phyloP scores from a whole-genome alignment of 2,329 filamentous ascomycete species.

The Apiospora koreana region DNA sequence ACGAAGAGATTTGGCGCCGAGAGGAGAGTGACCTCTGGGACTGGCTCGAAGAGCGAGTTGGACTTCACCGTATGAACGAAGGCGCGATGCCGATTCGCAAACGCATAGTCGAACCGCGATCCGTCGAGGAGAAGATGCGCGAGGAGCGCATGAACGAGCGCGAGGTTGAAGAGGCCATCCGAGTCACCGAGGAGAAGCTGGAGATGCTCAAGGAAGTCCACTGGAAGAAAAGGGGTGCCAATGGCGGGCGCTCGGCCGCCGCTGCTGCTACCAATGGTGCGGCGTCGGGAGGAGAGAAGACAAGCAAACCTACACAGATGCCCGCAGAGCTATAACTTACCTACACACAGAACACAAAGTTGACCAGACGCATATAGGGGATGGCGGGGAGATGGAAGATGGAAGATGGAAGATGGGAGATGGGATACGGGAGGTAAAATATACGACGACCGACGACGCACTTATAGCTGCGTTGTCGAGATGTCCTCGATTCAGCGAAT shows the following conservation, averaged over 20 bases:
- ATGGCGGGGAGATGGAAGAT: not conserved
- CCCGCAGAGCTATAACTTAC: not conserved
- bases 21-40: conserved; percentile 91
- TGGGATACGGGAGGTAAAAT: not conserved
- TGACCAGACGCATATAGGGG: not conserved
- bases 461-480: not conserved
- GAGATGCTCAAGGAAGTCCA: conserved; percentile 61
- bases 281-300: not conserved
- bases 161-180: conserved; percentile 78
- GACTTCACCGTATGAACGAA: conserved; percentile 62
- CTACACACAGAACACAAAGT: not conserved
- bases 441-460: conserved; percentile 5
- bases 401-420: too few relatives aligned
- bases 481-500: conserved; percentile 11
- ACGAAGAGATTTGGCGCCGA: conserved; percentile 88
- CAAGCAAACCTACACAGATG: not conserved
- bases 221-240: not conserved
- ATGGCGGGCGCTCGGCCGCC: not conserved
- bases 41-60: conserved; percentile 86
- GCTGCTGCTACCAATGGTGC: not conserved
- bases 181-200: conserved; percentile 83
- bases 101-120: conserved; percentile 52
- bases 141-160: conserved; percentile 67
- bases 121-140: conserved; percentile 60
- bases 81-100: conserved; percentile 43